These are phyloP conservation scores for Trypanosoma melophagium DNA, from an alignment of 208 protist genomes.

Conservation along the genomic window DNA sequence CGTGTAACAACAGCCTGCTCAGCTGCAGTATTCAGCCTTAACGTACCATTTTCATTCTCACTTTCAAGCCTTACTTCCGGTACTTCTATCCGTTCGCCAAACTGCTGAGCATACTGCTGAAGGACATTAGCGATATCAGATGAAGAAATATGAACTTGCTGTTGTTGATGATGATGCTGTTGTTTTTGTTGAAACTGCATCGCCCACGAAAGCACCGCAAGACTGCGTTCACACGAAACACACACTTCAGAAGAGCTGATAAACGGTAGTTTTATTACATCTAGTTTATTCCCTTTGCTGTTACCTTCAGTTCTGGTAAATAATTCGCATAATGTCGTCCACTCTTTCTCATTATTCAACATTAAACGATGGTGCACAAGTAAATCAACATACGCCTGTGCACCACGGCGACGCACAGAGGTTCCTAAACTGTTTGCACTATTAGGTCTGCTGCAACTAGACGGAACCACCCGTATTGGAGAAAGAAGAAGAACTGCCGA, in stretches of 20 bases:
- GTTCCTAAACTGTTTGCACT: conserved; percentile 12
- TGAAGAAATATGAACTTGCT: conserved; percentile 27
- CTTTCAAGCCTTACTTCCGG: background rate
- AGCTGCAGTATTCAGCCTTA: background rate
- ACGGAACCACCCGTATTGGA: conserved; percentile 15
- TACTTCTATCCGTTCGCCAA: conserved; percentile 19
- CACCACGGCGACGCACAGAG: conserved; percentile 39
- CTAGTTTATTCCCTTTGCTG: background rate
- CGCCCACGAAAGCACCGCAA: conserved; percentile 29
- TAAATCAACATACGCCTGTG: conserved; percentile 39
- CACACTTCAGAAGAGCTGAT: background rate
- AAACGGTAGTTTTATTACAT: conserved; percentile 20
- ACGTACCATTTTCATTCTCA: background rate
- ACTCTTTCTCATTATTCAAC: conserved; percentile 25
- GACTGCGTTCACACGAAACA: conserved; percentile 26
- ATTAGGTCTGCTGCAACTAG: background rate
- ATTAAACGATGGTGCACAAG: conserved; percentile 28
- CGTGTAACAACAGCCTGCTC: conserved; percentile 15
- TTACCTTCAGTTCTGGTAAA: background rate
- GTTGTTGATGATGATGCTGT: conserved; percentile 4
- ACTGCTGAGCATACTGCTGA: conserved; percentile 26
- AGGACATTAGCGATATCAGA: conserved; percentile 29
- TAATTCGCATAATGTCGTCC: conserved; percentile 27
- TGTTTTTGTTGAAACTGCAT: conserved; percentile 21
- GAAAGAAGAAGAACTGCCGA: conserved; percentile 21